Conservation (phyloP, 2,329 filamentous ascomycete genomes). For the Botrytis paeoniae region DNA sequence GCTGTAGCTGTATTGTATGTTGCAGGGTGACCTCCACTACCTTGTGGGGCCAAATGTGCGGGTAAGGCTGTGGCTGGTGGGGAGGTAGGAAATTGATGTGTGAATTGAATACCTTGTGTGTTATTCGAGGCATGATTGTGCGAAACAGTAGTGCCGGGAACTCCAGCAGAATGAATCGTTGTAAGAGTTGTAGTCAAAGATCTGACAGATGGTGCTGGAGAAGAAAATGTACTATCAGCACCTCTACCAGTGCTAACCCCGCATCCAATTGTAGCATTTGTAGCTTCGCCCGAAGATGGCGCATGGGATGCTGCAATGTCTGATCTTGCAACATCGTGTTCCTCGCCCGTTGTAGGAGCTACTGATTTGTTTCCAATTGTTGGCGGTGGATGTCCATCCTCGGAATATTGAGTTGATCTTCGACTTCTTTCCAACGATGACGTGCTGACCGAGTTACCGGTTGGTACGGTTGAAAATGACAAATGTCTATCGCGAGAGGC, state of each 20-base stretch:
- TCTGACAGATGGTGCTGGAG: slow-evolving; percentile 74
- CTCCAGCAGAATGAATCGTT: slow-evolving; percentile 75
- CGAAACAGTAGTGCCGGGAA: slow-evolving; percentile 46
- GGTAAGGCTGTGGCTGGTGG: slow-evolving; percentile 71
- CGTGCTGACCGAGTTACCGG: slow-evolving; percentile 46
- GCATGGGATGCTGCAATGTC: slow-evolving; percentile 73
- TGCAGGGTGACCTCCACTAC: slow-evolving; percentile 53
- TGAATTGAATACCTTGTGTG: slow-evolving; percentile 53
- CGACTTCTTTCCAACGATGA: slow-evolving; percentile 56
- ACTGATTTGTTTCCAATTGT: slow-evolving; percentile 62
- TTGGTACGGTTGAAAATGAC: slow-evolving; percentile 57
- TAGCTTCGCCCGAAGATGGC: slow-evolving; percentile 66
- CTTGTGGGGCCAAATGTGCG: slow-evolving; percentile 58
- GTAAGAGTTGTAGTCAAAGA: slow-evolving; percentile 82
- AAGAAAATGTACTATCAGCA: slow-evolving; percentile 75
- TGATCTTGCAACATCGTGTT: slow-evolving; percentile 64
- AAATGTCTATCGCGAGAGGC: slow-evolving; percentile 45
- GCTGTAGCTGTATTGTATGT: slow-evolving; percentile 78
- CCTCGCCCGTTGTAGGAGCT: slow-evolving; percentile 66
- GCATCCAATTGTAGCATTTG: slow-evolving; percentile 65
- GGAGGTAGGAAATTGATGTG: slow-evolving; percentile 61
- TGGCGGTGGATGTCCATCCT: slow-evolving; percentile 57
- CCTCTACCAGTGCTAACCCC: slow-evolving; percentile 66
- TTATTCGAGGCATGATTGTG: slow-evolving; percentile 38
- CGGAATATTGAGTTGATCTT: slow-evolving; percentile 59